Conservation (phyloP, 495 filamentous ascomycete genomes). For the Aspergillus conjunctus region DNA sequence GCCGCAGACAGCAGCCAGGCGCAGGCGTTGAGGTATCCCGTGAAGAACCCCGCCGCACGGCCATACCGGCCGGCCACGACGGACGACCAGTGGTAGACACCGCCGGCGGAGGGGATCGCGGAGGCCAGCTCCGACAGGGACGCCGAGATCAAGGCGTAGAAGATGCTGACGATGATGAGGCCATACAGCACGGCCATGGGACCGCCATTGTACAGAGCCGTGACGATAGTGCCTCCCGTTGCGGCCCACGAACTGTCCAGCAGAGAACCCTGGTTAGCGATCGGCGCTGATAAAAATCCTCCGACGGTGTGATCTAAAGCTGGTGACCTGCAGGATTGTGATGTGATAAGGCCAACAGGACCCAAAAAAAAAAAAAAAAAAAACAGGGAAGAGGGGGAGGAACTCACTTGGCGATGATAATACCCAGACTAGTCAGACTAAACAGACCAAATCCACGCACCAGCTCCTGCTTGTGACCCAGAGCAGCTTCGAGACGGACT, state of each 20-base stretch:
- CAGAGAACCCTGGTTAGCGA: background rate
- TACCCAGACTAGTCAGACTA: slow-evolving; percentile 17
- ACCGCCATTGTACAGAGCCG: slow-evolving; percentile 16
- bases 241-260: slow-evolving; percentile 16
- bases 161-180: slow-evolving; percentile 20
- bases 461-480: slow-evolving; percentile 22
- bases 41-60: slow-evolving; percentile 70
- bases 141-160: slow-evolving; percentile 26
- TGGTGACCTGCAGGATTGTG: no score
- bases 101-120: slow-evolving; percentile 73
- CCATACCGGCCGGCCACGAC: slow-evolving; percentile 73
- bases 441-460: slow-evolving; percentile 20
- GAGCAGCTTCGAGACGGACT: slow-evolving; percentile 13
- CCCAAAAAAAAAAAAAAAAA: slow-evolving; percentile 1
- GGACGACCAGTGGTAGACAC: slow-evolving; percentile 83
- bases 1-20: slow-evolving; percentile 68
- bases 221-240: slow-evolving; percentile 21
- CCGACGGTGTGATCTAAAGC: no score
- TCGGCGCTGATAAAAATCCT: no score
- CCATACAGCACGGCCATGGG: slow-evolving; percentile 15
- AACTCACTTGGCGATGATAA: slow-evolving; percentile 20
- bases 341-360: no score
- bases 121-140: slow-evolving; percentile 59
- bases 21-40: slow-evolving; percentile 77
- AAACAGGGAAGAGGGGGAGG: background rate